Evolutionary conservation across 116 monocot species (phyloP), one percentile per base, ranked within the genome.

Genomic region (Zostera marina): DNA sequence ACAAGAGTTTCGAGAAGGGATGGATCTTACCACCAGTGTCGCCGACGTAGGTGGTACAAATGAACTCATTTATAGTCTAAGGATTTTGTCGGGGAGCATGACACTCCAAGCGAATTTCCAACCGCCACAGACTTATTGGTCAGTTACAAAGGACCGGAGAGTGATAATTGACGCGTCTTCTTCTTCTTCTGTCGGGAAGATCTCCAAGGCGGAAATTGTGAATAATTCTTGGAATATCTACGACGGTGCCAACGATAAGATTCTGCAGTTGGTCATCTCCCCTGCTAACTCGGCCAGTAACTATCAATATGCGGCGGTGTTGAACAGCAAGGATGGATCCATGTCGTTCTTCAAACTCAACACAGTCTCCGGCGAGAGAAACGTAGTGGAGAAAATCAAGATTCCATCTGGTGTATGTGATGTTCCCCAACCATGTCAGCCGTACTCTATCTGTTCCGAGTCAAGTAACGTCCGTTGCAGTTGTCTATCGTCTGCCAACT

Each of bases 151-250:
- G 52, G 85, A 91, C 0, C 46, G 44, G 1, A 69, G 77, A 25
- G 63, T 14, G 42, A 66, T 73, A 14, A 15, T 26, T 11, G 71
- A 85, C 58, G 52, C 56, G 0, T 16, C 47, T 10, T 15, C 17
- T 53, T 16, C 47, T 10, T 15, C 17, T 53, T 60, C 7, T 59
- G 71, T 0, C 12, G 21, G 44, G 3, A 47, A 22, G 21, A 26
- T 82, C 8, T 22, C 65, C 58, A 69, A 76, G 0, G 85, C 82
- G 0, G 40, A 16, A 12, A 67, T 85, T 0, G 46, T 26, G 22
- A 65, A 74, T 11, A 66, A 53, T 22, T 77, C 91, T 1, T 91
- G 91, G 91, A 69, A 70, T 32, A 70, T 85, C 55, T 91, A 73
- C 22, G 79, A 82, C 62, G 12, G 19, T 63, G 12, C n/a, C 23